These are phyloP conservation scores for Centrapalus pauciflorus DNA, from an alignment of 129 eudicot genomes.

Conservation along the genomic window DNA sequence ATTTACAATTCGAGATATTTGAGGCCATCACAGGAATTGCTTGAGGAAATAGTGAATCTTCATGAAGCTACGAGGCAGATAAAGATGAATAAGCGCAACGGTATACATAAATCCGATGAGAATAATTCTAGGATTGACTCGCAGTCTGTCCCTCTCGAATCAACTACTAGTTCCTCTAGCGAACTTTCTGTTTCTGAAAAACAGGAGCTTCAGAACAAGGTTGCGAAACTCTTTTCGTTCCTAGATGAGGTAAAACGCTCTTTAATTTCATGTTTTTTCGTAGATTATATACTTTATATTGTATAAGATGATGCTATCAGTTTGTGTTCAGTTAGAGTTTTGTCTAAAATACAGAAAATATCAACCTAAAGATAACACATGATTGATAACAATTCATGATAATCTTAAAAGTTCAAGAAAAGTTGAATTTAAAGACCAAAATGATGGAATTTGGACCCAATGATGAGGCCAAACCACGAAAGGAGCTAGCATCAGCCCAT, in stretches of 20 bases:
- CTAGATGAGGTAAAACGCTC: slow-evolving; percentile 68
- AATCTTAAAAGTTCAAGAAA: no score
- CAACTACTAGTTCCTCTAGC: slow-evolving; percentile 26
- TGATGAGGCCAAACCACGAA: no score
- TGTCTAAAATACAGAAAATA: no score
- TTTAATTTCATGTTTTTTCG: slow-evolving; percentile 1
- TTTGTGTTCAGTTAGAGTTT: no score
- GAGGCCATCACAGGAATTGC: slow-evolving; percentile 68
- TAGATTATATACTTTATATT: background rate
- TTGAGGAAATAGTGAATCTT: slow-evolving; percentile 75
- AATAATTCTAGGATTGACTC: slow-evolving; percentile 20
- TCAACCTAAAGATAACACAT: no score
- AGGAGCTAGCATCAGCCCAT: no score
- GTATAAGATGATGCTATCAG: no score
- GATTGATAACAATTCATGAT: no score
- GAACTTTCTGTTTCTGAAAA: slow-evolving; percentile 65
- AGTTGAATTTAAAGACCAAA: no score
- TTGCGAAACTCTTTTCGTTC: slow-evolving; percentile 59
- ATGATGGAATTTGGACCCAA: no score
- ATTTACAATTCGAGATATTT: slow-evolving; percentile 62
- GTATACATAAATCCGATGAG: slow-evolving; percentile 33
- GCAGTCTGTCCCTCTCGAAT: slow-evolving; percentile 24
- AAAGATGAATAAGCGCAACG: slow-evolving; percentile 35
- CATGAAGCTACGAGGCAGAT: slow-evolving; percentile 51
- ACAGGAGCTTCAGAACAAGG: slow-evolving; percentile 68